Evolutionary conservation across 176 grass and related monocot species (phyloP).

Genomic region (Otatea glauca): DNA sequence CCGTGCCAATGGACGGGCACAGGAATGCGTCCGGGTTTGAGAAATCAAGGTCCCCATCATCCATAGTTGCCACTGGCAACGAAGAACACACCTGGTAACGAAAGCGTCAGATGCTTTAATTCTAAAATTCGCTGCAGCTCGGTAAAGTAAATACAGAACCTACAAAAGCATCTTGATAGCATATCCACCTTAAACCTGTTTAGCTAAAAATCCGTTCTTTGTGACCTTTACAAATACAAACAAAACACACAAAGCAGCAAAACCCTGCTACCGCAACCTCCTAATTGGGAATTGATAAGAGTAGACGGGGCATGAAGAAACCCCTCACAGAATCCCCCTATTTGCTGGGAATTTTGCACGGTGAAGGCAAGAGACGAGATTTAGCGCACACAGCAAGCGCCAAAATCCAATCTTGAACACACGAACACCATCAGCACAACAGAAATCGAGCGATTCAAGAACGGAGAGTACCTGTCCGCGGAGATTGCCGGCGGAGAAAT

Average conservation of each 20-base stretch:
- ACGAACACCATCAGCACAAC: background rate
- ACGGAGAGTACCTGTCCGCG: background rate
- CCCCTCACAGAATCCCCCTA: background rate
- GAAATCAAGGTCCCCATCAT: slow-evolving; percentile 69
- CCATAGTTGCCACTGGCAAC: slow-evolving; percentile 42
- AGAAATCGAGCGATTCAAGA: background rate
- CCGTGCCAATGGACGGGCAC: slow-evolving; percentile 25
- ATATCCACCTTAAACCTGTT: background rate
- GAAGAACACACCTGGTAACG: background rate
- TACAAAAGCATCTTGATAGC: background rate
- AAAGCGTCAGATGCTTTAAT: background rate
- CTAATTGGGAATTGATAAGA: background rate
- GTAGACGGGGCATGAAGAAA: background rate
- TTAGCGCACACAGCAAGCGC: background rate
- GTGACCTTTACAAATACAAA: no score
- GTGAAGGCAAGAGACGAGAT: background rate
- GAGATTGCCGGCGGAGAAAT: background rate
- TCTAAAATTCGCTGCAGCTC: background rate
- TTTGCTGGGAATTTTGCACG: background rate
- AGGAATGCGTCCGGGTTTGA: slow-evolving; percentile 63
- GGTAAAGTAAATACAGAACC: background rate
- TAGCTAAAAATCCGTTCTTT: no score
- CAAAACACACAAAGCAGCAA: background rate
- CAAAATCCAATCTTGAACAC: background rate
- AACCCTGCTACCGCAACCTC: background rate